These are phyloP conservation scores for Fusarium bulbicola DNA, from an alignment of 2,329 filamentous ascomycete species.

Conservation along the genomic window DNA sequence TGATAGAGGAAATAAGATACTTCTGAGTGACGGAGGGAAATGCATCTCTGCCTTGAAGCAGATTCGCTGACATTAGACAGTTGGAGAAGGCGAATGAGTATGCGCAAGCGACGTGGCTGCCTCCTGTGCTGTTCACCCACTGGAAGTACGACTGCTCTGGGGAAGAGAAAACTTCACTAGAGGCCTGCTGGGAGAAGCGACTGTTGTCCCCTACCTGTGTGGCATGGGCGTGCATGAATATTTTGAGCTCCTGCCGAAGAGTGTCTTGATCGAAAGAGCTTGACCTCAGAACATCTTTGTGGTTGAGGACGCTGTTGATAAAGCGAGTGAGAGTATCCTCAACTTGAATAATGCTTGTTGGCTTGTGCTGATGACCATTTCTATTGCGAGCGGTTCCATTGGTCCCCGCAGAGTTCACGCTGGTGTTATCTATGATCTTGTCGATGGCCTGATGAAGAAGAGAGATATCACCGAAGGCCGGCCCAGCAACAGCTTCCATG, in stretches of 20 bases:
- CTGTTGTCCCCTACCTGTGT: not conserved
- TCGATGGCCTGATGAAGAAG: not conserved
- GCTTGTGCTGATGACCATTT: not conserved
- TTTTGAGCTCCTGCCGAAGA: not conserved
- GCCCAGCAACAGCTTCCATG: not conserved
- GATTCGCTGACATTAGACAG: not conserved
- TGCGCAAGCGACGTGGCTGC: not conserved
- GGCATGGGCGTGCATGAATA: not conserved
- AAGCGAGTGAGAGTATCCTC: not conserved
- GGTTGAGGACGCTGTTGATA: not conserved
- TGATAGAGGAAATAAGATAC: not conserved
- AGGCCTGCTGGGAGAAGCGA: not conserved
- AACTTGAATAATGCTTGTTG: no score
- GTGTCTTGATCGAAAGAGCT: not conserved
- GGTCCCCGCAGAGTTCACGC: rapidly evolving
- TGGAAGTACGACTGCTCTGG: not conserved
- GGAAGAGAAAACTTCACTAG: not conserved
- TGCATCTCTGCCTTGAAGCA: not conserved
- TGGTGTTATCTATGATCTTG: not conserved
- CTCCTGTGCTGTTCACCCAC: not conserved
- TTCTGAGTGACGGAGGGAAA: not conserved
- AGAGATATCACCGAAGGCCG: not conserved
- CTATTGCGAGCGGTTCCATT: not conserved
- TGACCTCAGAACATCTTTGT: not conserved
- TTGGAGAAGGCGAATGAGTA: not conserved